Percentiles rank a stretch among this genome's conserved stretches.
These are phyloP conservation scores for Calocera cornea DNA, from an alignment of 768 basidiomycete genomes.

Conservation along the genomic window DNA sequence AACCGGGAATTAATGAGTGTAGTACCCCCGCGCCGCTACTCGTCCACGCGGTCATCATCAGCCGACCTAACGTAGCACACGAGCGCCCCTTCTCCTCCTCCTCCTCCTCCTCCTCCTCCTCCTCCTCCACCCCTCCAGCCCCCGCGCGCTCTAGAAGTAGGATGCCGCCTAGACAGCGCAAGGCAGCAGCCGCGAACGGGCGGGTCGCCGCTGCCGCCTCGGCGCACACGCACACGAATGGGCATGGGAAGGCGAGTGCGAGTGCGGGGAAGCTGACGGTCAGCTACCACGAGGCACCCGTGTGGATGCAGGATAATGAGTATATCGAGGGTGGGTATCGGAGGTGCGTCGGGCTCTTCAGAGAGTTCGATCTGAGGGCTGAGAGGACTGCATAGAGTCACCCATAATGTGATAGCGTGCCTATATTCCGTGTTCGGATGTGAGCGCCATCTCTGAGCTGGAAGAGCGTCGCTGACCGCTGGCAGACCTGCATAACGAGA, in stretches of 20 bases:
- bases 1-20: no score
- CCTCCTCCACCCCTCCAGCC: not conserved
- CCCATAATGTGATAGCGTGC: conserved; percentile 23
- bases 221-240: not conserved
- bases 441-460: conserved; percentile 26
- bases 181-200: not conserved
- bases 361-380: not conserved
- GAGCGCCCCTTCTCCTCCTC: not conserved
- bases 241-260: not conserved
- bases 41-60: no score
- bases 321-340: conserved; percentile 4
- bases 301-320: conserved; percentile 8
- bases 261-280: not conserved
- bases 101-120: not conserved
- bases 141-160: not conserved
- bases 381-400: not conserved
- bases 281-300: not conserved
- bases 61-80: not conserved
- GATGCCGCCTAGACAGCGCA: not conserved
- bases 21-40: no score
- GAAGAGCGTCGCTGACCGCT: conserved; percentile 3
- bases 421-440: conserved; percentile 51
- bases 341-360: not conserved
- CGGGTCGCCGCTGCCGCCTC: not conserved
- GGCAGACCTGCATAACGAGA: conserved; percentile 66